These are phyloP conservation scores for Daldinia sp. DNA, from an alignment of 2,329 filamentous ascomycete genomes.

Conservation along the genomic window DNA sequence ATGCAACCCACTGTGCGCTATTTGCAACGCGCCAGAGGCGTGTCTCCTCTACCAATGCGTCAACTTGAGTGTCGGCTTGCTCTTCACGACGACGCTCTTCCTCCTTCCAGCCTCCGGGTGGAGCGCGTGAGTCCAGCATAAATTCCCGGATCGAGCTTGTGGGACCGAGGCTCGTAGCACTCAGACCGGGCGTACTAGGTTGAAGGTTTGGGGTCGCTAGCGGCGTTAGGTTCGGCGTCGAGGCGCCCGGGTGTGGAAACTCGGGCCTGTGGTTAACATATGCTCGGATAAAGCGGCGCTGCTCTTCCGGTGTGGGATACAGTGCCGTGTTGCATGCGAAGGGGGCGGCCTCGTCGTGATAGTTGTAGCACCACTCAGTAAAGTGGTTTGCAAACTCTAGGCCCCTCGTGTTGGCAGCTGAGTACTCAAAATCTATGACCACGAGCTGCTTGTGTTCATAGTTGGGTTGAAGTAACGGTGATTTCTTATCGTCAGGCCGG, in stretches of 20 bases:
- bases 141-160: constrained; percentile 71
- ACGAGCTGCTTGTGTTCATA: constrained; percentile 96
- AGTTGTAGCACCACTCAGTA: constrained; percentile 98
- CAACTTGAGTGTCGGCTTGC: constrained; percentile 71
- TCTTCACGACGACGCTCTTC: constrained; percentile 70
- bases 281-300: constrained; percentile 82
- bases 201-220: constrained; percentile 50
- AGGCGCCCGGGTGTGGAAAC: constrained; percentile 61
- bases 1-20: constrained; percentile 90
- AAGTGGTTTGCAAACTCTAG: constrained; percentile 98
- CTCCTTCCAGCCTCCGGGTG: constrained; percentile 64
- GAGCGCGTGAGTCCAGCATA: constrained; percentile 79
- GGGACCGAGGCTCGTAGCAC: constrained; percentile 48
- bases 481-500: constrained; percentile 73
- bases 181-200: constrained; percentile 49
- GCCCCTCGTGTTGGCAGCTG: constrained; percentile 84
- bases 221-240: constrained; percentile 60
- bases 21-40: constrained; percentile 87
- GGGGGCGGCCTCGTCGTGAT: constrained; percentile 75
- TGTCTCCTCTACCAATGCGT: constrained; percentile 78
- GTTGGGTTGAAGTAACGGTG: constrained; percentile 84
- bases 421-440: constrained; percentile 98
- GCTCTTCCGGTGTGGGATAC: constrained; percentile 84
- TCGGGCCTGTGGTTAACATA: constrained; percentile 85
- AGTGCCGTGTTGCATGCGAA: constrained; percentile 71